Percentiles rank a stretch among this genome's conserved stretches.
phyloP scores from a whole-genome alignment of 2,329 filamentous ascomycete species.

The Colletotrichum sp. region DNA sequence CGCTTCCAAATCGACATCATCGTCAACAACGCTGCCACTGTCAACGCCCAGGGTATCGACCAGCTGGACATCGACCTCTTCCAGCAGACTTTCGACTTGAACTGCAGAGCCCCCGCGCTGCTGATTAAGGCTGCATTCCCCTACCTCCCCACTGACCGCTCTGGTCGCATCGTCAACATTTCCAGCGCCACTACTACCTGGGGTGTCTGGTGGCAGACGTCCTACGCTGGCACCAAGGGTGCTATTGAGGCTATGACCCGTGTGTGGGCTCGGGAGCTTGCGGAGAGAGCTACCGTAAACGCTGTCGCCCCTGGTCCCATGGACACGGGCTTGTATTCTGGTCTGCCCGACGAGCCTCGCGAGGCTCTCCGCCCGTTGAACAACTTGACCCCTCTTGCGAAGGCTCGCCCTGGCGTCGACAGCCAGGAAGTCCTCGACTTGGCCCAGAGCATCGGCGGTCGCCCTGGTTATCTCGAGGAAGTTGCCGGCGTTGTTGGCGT shows the following conservation, averaged over 20 bases:
- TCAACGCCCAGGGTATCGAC: slow-evolving; percentile 64
- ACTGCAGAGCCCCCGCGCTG: slow-evolving; percentile 81
- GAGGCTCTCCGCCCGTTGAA: slow-evolving; percentile 41
- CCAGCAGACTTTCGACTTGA: slow-evolving; percentile 75
- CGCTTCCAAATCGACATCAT: slow-evolving; percentile 78
- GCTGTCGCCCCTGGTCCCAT: slow-evolving; percentile 60
- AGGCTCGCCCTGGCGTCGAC: slow-evolving; percentile 24
- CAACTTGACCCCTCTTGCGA: slow-evolving; percentile 53
- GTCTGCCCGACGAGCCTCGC: slow-evolving; percentile 55
- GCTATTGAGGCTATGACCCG: slow-evolving; percentile 64
- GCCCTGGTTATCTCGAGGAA: slow-evolving; percentile 67
- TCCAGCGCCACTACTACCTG: slow-evolving; percentile 43
- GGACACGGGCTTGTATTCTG: slow-evolving; percentile 46
- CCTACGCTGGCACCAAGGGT: slow-evolving; percentile 62
- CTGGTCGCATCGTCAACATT: slow-evolving; percentile 59
- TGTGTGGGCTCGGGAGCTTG: slow-evolving; percentile 62
- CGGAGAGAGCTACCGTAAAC: slow-evolving; percentile 58
- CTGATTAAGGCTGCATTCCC: slow-evolving; percentile 75
- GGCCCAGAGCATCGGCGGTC: slow-evolving; percentile 55
- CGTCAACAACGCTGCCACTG: slow-evolving; percentile 83
- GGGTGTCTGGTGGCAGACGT: slow-evolving; percentile 26
- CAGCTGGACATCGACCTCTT: slow-evolving; percentile 60
- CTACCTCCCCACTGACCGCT: slow-evolving; percentile 72
- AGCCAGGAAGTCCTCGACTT: slow-evolving; percentile 30
- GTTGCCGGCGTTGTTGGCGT: slow-evolving; percentile 74